Evolutionary conservation across 352 stramenopile genomes (phyloP).

Genomic region (Blastocystis sp.): DNA sequence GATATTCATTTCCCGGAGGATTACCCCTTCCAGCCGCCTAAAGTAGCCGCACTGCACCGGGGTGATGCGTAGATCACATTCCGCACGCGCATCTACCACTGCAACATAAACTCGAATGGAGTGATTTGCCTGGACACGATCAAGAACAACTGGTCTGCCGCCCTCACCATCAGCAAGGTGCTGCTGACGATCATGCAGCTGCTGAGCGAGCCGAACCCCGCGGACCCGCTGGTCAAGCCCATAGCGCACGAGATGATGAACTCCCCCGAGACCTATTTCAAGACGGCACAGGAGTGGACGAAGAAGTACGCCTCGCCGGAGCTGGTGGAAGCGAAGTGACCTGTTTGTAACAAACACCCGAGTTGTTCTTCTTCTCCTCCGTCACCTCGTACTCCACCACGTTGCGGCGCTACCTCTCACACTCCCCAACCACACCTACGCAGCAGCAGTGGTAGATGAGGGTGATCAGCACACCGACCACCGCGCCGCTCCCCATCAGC

Average conservation of each 20-base stretch:
- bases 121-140: constrained; percentile 95
- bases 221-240: constrained; percentile 70
- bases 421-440: not conserved
- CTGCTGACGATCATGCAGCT: constrained; percentile 85
- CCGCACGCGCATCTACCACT: constrained; percentile 90
- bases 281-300: constrained; percentile 66
- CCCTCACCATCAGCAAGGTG: constrained; percentile 85
- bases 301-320: constrained; percentile 68
- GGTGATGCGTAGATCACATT: constrained; percentile 74
- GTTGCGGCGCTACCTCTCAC: not conserved
- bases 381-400: constrained; percentile 16
- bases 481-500: constrained; percentile 34
- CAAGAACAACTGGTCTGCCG: constrained; percentile 93
- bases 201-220: constrained; percentile 83
- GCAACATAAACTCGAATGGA: constrained; percentile 94
- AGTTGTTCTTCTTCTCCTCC: constrained; percentile 66
- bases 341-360: constrained; percentile 61
- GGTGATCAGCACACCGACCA: constrained; percentile 18
- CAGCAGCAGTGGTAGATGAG: constrained; percentile 44
- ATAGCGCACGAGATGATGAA: constrained; percentile 70
- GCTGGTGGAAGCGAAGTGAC: constrained; percentile 24
- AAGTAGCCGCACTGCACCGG: constrained; percentile 74
- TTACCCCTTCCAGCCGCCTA: constrained; percentile 92
- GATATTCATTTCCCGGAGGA: constrained; percentile 91
- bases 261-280: constrained; percentile 62